A percentile compares a stretch with the other conserved stretches of the same genome.
phyloP scores from a whole-genome alignment of 2,329 filamentous ascomycete genomes.

The Trichoderma koningii region DNA sequence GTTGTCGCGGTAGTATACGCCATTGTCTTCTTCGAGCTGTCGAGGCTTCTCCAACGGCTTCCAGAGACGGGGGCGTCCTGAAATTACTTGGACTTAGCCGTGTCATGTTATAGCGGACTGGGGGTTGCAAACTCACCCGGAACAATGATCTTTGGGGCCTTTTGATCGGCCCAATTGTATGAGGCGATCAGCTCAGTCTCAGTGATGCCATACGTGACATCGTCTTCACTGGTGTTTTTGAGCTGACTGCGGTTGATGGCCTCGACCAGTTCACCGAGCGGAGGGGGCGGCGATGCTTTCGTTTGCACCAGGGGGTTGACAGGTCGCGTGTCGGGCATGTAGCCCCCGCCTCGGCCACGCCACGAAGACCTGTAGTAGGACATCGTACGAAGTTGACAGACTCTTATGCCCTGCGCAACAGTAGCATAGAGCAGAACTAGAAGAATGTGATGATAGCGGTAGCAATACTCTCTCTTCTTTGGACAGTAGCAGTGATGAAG shows the following conservation, averaged over 20 bases:
- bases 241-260: constrained; percentile 28
- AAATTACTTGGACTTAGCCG: constrained; percentile 25
- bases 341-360: neutral
- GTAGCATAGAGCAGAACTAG: neutral
- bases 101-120: neutral
- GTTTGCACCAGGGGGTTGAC: neutral
- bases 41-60: constrained; percentile 34
- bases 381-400: neutral
- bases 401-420: neutral
- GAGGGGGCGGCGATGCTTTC: constrained; percentile 28
- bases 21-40: constrained; percentile 46
- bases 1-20: constrained; percentile 54
- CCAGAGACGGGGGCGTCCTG: constrained; percentile 41
- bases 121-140: constrained; percentile 39
- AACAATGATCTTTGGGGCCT: constrained; percentile 47
- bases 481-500: neutral
- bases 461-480: neutral
- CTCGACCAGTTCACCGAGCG: constrained; percentile 34
- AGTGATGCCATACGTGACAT: constrained; percentile 35
- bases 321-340: neutral
- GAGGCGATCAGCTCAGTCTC: constrained; percentile 47
- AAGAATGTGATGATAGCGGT: neutral
- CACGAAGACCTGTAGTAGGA: neutral
- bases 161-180: constrained; percentile 52
- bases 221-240: neutral